These are phyloP conservation scores for Aureobasidium sp. DNA, from an alignment of 2,329 filamentous ascomycete genomes.

Conservation along the genomic window DNA sequence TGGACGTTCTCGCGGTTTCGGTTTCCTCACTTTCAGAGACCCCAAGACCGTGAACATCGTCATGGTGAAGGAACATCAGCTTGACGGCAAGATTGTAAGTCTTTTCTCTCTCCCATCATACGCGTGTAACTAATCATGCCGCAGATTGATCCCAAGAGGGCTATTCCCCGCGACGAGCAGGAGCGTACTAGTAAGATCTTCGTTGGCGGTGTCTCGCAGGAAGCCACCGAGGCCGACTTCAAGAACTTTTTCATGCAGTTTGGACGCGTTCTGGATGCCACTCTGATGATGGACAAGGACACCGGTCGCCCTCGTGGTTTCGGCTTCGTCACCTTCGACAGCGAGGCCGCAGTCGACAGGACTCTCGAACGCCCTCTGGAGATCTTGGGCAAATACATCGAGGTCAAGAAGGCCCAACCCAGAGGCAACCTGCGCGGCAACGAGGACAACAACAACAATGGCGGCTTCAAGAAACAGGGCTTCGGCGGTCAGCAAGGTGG, in stretches of 20 bases:
- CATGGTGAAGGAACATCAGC: slow-evolving; percentile 98
- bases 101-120: not conserved
- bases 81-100: slow-evolving; percentile 96
- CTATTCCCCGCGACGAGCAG: slow-evolving; percentile 94
- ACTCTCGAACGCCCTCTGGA: slow-evolving; percentile 79
- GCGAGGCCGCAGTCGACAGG: slow-evolving; percentile 86
- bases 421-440: slow-evolving; percentile 90
- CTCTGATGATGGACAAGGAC: slow-evolving; percentile 99
- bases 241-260: slow-evolving; percentile 96
- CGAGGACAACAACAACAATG: slow-evolving; percentile 56
- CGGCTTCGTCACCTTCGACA: slow-evolving; percentile 97
- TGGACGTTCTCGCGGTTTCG: slow-evolving; percentile 89
- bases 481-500: slow-evolving; percentile 33
- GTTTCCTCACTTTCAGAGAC: slow-evolving; percentile 96
- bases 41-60: slow-evolving; percentile 97
- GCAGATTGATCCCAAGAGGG: slow-evolving; percentile 95
- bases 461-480: slow-evolving; percentile 33
- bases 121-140: not conserved
- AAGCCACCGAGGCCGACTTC: slow-evolving; percentile 93
- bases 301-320: slow-evolving; percentile 95
- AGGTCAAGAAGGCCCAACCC: slow-evolving; percentile 96
- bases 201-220: slow-evolving; percentile 93
- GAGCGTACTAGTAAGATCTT: slow-evolving; percentile 99
- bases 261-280: slow-evolving; percentile 91
- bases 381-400: slow-evolving; percentile 92